A percentile compares a stretch with the other conserved stretches of the same genome.
phyloP scores from a whole-genome alignment of 371 early-diverging fungal species.

The Mycotypha africana region DNA sequence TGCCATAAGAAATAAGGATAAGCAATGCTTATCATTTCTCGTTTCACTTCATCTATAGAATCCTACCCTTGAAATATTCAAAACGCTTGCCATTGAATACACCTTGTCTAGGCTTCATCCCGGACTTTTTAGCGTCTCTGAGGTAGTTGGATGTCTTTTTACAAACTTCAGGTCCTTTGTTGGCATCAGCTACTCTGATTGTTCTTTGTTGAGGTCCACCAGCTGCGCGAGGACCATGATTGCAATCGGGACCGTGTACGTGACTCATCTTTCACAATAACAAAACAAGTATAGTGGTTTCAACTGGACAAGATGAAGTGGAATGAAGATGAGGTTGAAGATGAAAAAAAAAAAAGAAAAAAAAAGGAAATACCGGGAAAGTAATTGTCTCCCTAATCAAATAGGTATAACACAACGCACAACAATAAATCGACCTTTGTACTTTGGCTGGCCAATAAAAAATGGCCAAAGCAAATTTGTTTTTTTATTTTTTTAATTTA shows the following conservation, averaged over 20 bases:
- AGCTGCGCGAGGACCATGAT: slow-evolving; percentile 14
- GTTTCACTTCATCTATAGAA: background rate
- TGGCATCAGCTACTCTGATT: slow-evolving; percentile 38
- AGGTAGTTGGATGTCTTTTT: slow-evolving; percentile 32
- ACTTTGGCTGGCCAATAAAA: no score
- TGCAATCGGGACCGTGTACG: slow-evolving; percentile 23
- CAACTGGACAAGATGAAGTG: no score
- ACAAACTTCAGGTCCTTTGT: slow-evolving; percentile 32
- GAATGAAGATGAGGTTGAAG: no score
- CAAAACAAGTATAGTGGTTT: background rate
- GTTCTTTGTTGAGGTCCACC: slow-evolving; percentile 8
- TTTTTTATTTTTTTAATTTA: background rate
- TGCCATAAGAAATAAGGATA: no score
- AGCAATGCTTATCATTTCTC: no score
- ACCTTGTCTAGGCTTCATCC: slow-evolving; percentile 79
- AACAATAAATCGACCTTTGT: no score
- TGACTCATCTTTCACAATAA: slow-evolving; percentile 15
- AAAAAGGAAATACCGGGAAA: no score
- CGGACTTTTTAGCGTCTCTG: slow-evolving; percentile 50
- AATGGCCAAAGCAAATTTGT: background rate
- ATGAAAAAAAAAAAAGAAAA: no score
- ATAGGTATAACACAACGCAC: no score
- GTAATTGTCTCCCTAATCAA: no score
- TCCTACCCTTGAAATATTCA: slow-evolving; percentile 86
- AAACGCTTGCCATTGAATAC: slow-evolving; percentile 88